Evolutionary conservation across 1,284 basidiomycete species (phyloP), one percentile per base, ranked within the genome.

Genomic region (Ustilago curta): DNA sequence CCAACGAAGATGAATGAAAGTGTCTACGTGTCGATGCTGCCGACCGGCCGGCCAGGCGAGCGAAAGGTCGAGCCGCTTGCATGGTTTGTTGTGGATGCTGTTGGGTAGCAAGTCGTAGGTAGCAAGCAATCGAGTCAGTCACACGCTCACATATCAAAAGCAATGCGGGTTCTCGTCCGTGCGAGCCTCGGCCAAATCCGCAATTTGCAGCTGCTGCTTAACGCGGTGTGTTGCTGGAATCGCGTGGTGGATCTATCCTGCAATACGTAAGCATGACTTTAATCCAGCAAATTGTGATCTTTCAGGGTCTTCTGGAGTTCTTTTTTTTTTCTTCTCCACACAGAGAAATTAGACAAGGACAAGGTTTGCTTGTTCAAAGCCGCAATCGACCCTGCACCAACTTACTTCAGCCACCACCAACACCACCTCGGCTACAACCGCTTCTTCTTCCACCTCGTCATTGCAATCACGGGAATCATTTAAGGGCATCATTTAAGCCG

Each of bases 191-290:
- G 35, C 35, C 35, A 37, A 37, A 37, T 37, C 35, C 35, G 35
- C 12, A 16, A 14, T 16, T 37, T 37, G 12, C 14, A 37, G 35
- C 12, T 27, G 4, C 8, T 32, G 31, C 35, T 12, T 16, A 5
- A 37, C 35, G 35, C 35, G 35, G 35, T 37, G 32, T 8, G 35
- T 37, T 37, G 35, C 14, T 37, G 14, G 14, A 37, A 14, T 37
- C 35, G 35, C 35, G 35, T 37, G 6, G 8, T 32, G n/a, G n/a
- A n/a, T 32, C 2, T 32, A 32, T 12, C 18, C 12, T 57, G 44
- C 8, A 55, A 53, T 70, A 45, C 42, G 68, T 70, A 60, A 70
- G 58, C 62, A 59, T 70, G 68, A 70, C 50, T 55, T 21, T 16
- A n/a, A n/a, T 21, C 21, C 19, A 8, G n/a, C n/a, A n/a, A n/a